Evolutionary conservation across 495 filamentous ascomycete species (phyloP), one percentile per base, ranked within the genome.

Genomic region (Aspergillus taichungensis): DNA sequence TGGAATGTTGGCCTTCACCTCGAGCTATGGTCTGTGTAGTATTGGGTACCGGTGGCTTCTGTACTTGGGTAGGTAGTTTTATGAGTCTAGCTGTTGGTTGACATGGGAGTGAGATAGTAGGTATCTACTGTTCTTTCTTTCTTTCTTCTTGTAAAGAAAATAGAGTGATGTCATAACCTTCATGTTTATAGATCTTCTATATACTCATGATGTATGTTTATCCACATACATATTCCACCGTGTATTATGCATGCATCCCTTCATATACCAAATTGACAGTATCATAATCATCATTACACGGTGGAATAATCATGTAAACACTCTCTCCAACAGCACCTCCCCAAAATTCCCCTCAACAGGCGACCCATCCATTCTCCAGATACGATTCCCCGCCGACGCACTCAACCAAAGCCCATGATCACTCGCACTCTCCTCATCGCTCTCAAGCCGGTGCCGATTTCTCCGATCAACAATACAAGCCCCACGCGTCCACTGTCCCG

Each of bases 401-500:
- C 78, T 83, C 54, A 91, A 55, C 89, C 89, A 96, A 7, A 79
- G 75, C 13, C 80, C 80, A 33, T 78, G 76, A 54, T 95, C 89
- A 40, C 69, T 75, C 13, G 73, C 47, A 42, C 70, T 64, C 43
- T 85, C 73, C 32, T 67, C 61, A 30, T 82, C 78, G 8, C 63
- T 67, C n/a, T 76, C 79, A 3, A 78, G 68, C 47, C 71, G 78
- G 51, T 79, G 80, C 37, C 76, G 62, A 37, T 66, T 74, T 10
- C 92, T 73, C 8, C 79, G 68, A 63, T 98, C 94, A 30, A 88
- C 69, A 12, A 97, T 75, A 59, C 87, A 89, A 82, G 88, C 87
- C 2, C 92, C 92, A 35, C 84, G 71, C 42, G 91, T 95, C 92
- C 92, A 98, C 64, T 97, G 91, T 5, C 92, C 92, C 29, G 74